Percentiles rank a stretch among this genome's conserved stretches.
Conservation (phyloP, 371 early-diverging fungal genomes). For the Parasitella parasitica region DNA sequence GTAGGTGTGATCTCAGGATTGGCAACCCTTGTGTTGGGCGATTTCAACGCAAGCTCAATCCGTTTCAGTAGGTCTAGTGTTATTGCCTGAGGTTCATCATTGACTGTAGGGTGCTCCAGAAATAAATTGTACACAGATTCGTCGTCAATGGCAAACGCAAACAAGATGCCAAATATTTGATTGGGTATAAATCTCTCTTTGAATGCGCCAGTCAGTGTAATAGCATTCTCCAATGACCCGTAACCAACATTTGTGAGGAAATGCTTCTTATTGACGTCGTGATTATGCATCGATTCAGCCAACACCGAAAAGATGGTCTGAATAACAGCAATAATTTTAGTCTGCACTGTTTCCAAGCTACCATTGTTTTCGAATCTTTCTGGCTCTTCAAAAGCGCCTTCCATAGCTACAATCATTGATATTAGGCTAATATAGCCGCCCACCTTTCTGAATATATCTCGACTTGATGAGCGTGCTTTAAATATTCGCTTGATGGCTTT, state of each 20-base stretch:
- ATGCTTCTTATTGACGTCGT: constrained; percentile 52
- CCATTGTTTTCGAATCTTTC: constrained; percentile 26
- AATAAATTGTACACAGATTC: constrained; percentile 50
- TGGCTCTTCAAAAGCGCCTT: constrained; percentile 52
- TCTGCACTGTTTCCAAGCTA: constrained; percentile 17
- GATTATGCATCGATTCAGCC: constrained; percentile 60
- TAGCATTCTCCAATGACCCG: constrained; percentile 58
- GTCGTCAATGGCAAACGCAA: constrained; percentile 64
- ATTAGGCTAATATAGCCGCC: constrained; percentile 69
- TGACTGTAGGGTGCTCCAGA: constrained; percentile 1
- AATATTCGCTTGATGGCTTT: constrained; percentile 55
- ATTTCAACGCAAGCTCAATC: constrained; percentile 32
- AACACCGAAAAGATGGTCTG: constrained; percentile 55
- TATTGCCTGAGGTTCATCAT: not conserved
- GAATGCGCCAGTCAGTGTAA: constrained; percentile 61
- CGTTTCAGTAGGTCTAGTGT: not conserved
- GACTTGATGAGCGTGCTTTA: constrained; percentile 34
- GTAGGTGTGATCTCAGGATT: constrained; percentile 61
- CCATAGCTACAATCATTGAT: constrained; percentile 62
- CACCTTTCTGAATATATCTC: constrained; percentile 59
- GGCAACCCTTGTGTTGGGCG: constrained; percentile 29
- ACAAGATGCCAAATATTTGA: constrained; percentile 59
- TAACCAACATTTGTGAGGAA: constrained; percentile 60
- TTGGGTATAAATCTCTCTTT: constrained; percentile 33
- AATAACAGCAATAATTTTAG: constrained; percentile 37